Base-by-base conservation (phyloP, 495 filamentous ascomycete genomes). In the Rusavskia elegans region DNA sequence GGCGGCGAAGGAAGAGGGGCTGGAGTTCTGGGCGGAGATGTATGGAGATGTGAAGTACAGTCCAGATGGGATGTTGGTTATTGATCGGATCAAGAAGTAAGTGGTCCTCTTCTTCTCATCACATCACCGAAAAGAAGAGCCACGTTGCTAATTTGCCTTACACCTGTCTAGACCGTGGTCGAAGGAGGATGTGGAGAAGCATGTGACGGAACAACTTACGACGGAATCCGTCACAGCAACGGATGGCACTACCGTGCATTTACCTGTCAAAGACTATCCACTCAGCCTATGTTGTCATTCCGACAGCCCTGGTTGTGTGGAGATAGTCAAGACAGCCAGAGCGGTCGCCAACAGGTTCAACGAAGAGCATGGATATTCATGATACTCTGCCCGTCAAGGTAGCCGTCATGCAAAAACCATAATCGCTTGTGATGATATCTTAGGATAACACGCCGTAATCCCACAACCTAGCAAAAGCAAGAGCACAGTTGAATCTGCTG, bases 11-110 rank as follows among this genome's bases (percentile, higher is more conserved):
- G 75, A 78, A 42, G 52, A 74, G 19, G 71, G 71, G 3, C 56
- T 81, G 23, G 65, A 71, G n/a, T 81, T 82, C 51, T 61, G 67
- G 41, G 76, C 74, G 27, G 77, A 81, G 59, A 61, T 78, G 32
- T 80, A 77, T 58, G 71, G 67, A 0, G 78, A 82, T 61, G 71
- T 81, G 21, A 75, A 79, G 45, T 82, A 82, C 55, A 69, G 68
- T 54, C 56, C 65, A 5, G 62, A 72, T 49, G 70, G 67, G 29
- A 73, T 65, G 57, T 61, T 77, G 41, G 64, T 77, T 9, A 74
- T 78, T 48, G 76, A 75, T 55, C 71, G 75, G 16, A 74, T 77
- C 61, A 77, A 78, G 63, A 75, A 76, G 59, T 61, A 51, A 27
- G 56, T 53, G 25, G 25, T 27, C 25, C 25, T 27, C 25, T 5